Percentiles rank a stretch among this genome's conserved stretches.
Conservation (phyloP, 495 filamentous ascomycete species). For the Lineolata rhizophorae region DNA sequence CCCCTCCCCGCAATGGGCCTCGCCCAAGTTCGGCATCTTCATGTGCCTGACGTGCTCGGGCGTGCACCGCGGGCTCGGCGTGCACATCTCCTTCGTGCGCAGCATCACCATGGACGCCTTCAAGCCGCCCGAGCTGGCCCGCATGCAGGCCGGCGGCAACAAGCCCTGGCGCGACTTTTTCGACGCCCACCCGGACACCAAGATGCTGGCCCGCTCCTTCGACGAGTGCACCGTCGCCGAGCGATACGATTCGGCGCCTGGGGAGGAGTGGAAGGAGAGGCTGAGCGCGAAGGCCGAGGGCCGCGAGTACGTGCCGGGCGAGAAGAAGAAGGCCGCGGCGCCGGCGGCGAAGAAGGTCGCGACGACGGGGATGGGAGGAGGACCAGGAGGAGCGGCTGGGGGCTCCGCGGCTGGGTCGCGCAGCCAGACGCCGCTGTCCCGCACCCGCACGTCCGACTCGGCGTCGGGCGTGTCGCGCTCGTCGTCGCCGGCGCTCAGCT, state of each 20-base stretch:
- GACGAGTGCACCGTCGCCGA: slow-evolving; percentile 58
- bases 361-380: too few species aligned
- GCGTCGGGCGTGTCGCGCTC: slow-evolving; percentile 8
- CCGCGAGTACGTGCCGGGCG: slow-evolving; percentile 49
- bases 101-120: slow-evolving; percentile 96
- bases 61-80: slow-evolving; percentile 80
- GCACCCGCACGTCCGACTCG: slow-evolving; percentile 2
- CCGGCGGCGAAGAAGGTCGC: slow-evolving; percentile 1
- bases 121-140: slow-evolving; percentile 64
- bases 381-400: too few species aligned
- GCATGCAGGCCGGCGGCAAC: slow-evolving; percentile 77
- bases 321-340: slow-evolving; percentile 14
- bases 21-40: slow-evolving; percentile 66
- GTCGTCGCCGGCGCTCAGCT: slow-evolving; percentile 10
- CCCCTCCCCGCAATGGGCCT: slow-evolving; percentile 87
- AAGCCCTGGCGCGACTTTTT: slow-evolving; percentile 70
- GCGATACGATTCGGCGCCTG: slow-evolving; percentile 63
- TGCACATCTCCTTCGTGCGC: slow-evolving; percentile 95
- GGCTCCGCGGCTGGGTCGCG: slow-evolving; percentile 13
- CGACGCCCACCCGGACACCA: slow-evolving; percentile 43
- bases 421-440: slow-evolving; percentile 12
- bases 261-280: slow-evolving; percentile 92
- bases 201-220: slow-evolving; percentile 34
- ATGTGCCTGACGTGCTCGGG: slow-evolving; percentile 94
- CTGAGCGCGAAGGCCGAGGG: slow-evolving; percentile 69